phyloP scores from a whole-genome alignment of 31 red algal genomes.

The Pterothamnion heteromorphum region DNA sequence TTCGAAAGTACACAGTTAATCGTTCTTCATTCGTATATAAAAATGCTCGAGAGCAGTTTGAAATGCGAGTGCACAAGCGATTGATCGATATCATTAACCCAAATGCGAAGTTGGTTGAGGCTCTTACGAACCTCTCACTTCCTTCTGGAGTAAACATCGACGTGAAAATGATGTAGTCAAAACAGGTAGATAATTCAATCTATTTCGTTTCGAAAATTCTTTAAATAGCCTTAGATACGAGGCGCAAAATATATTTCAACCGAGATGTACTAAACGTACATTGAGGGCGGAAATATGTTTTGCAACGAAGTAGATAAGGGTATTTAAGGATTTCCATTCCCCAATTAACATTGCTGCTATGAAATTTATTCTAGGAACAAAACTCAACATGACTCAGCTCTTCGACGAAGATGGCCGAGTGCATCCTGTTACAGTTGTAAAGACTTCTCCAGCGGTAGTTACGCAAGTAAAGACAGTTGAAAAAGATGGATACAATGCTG shows the following conservation, averaged over 20 bases:
- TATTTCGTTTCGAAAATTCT: background rate
- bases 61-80: constrained; percentile 33
- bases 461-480: background rate
- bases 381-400: background rate
- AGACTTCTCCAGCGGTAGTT: background rate
- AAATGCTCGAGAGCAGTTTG: constrained; percentile 25
- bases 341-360: background rate
- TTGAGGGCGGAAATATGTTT: background rate
- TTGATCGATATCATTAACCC: constrained; percentile 33
- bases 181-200: background rate
- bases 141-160: constrained; percentile 5
- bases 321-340: background rate
- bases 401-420: background rate
- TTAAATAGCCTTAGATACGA: background rate
- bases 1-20: background rate
- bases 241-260: background rate
- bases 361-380: background rate
- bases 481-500: background rate
- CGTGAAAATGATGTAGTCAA: background rate
- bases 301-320: background rate
- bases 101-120: background rate
- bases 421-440: background rate
- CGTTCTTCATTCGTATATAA: background rate
- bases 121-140: background rate
- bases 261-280: background rate